Conservation (phyloP, 352 stramenopile genomes). For the Phytophthora chlamydospora region DNA sequence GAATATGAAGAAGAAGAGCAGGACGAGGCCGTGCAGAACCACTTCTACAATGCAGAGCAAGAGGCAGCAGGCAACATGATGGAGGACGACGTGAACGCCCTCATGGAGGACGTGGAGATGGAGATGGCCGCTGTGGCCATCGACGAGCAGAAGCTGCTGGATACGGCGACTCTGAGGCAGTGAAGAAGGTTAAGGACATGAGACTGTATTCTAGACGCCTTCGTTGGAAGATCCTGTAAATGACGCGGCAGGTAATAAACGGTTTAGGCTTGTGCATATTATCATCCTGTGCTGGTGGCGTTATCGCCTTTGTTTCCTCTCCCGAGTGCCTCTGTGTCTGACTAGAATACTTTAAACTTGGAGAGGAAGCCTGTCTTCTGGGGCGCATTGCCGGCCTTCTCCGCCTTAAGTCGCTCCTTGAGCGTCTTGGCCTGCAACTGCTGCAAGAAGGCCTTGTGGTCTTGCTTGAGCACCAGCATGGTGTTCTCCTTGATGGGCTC, state of each 20-base stretch:
- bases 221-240: neutral
- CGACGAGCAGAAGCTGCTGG: constrained; percentile 44
- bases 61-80: constrained; percentile 18
- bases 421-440: constrained; percentile 75
- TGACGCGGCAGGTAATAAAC: constrained; percentile 20
- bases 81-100: constrained; percentile 50
- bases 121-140: constrained; percentile 68
- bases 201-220: constrained; percentile 36
- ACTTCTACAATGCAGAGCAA: constrained; percentile 37
- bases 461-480: constrained; percentile 84
- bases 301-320: constrained; percentile 11
- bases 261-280: constrained; percentile 27
- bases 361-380: constrained; percentile 69
- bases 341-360: constrained; percentile 76
- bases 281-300: constrained; percentile 3
- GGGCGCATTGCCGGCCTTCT: constrained; percentile 46
- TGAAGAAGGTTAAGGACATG: constrained; percentile 2
- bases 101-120: constrained; percentile 78
- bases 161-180: constrained; percentile 23
- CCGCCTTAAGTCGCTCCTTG: constrained; percentile 75
- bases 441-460: constrained; percentile 81
- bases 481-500: constrained; percentile 88
- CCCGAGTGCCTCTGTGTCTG: constrained; percentile 1
- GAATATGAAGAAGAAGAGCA: constrained; percentile 44
- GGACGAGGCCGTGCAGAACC: constrained; percentile 44